A percentile compares a stretch with the other conserved stretches of the same genome.
Conservation (phyloP, 2,329 filamentous ascomycete species). For the Colletotrichum scovillei region DNA sequence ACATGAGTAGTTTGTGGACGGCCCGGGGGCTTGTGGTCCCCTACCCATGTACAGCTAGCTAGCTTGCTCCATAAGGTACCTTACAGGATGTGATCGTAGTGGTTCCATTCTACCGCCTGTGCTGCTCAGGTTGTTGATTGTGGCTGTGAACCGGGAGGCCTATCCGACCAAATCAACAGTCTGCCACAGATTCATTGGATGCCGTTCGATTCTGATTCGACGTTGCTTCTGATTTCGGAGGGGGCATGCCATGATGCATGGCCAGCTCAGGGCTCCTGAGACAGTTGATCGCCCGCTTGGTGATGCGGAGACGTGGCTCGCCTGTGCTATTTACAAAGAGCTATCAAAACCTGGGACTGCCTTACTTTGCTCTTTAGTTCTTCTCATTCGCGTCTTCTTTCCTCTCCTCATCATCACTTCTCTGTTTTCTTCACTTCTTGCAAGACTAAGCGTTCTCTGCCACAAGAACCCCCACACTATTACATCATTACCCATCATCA, state of each 20-base stretch:
- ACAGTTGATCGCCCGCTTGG: constrained; percentile 24
- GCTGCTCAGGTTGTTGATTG: neutral
- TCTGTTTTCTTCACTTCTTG: neutral
- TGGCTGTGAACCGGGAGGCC: constrained; percentile 20
- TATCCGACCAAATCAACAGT: neutral
- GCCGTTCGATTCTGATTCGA: constrained; percentile 1
- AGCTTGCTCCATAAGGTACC: neutral
- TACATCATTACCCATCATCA: neutral
- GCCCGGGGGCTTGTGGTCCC: neutral
- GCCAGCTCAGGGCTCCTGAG: constrained; percentile 30
- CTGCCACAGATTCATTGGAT: neutral
- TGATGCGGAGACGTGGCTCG: constrained; percentile 26
- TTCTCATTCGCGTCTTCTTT: neutral
- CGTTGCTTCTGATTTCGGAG: neutral
- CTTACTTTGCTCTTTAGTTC: neutral
- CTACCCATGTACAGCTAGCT: neutral
- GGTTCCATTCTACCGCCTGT: neutral
- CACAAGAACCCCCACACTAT: neutral
- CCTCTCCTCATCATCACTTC: neutral
- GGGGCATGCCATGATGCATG: constrained; percentile 8
- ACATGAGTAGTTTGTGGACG: neutral
- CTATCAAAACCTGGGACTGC: constrained; percentile 13
- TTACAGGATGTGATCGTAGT: neutral
- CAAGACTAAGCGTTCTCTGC: neutral
- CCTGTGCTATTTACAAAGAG: constrained; percentile 16